These are phyloP conservation scores for Globisporangium alternatum DNA, from an alignment of 352 stramenopile genomes.

Conservation along the genomic window DNA sequence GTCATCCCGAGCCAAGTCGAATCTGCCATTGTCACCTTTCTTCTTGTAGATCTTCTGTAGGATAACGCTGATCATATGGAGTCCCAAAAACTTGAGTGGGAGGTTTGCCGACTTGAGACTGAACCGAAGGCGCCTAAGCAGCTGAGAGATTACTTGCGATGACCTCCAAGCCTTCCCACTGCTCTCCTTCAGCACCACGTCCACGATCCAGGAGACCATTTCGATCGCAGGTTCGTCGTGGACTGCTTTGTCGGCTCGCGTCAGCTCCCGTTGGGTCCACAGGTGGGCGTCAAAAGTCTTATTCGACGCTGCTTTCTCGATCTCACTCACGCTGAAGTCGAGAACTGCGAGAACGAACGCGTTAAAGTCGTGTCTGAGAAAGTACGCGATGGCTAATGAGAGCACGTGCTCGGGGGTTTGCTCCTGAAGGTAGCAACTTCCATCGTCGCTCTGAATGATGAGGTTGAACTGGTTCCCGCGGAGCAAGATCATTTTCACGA, in stretches of 20 bases:
- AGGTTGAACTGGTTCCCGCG: slow-evolving; percentile 45
- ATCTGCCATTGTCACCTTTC: neutral
- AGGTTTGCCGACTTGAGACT: slow-evolving; percentile 52
- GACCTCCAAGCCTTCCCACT: slow-evolving; percentile 1
- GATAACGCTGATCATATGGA: slow-evolving; percentile 51
- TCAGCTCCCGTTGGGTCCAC: slow-evolving; percentile 77
- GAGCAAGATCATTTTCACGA: slow-evolving; percentile 52
- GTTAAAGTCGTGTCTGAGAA: slow-evolving; percentile 9
- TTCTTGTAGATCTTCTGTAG: slow-evolving; percentile 16
- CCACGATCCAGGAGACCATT: slow-evolving; percentile 62
- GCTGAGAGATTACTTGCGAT: slow-evolving; percentile 7
- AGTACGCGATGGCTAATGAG: neutral
- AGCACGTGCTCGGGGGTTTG: slow-evolving; percentile 11
- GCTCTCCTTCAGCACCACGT: slow-evolving; percentile 32
- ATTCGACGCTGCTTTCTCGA: slow-evolving; percentile 51
- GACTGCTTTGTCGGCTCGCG: slow-evolving; percentile 41
- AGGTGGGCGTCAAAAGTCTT: slow-evolving; percentile 57
- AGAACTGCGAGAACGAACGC: slow-evolving; percentile 27
- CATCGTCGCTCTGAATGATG: neutral
- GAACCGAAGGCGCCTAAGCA: slow-evolving; percentile 24
- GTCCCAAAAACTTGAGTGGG: slow-evolving; percentile 52
- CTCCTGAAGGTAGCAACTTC: slow-evolving; percentile 3
- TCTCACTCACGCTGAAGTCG: slow-evolving; percentile 52
- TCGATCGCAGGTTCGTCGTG: slow-evolving; percentile 74
- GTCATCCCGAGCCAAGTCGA: neutral